A percentile compares a stretch with the other conserved stretches of the same genome.
Conservation (phyloP, 2,329 filamentous ascomycete species). For the Hirsutella minnesotensis region DNA sequence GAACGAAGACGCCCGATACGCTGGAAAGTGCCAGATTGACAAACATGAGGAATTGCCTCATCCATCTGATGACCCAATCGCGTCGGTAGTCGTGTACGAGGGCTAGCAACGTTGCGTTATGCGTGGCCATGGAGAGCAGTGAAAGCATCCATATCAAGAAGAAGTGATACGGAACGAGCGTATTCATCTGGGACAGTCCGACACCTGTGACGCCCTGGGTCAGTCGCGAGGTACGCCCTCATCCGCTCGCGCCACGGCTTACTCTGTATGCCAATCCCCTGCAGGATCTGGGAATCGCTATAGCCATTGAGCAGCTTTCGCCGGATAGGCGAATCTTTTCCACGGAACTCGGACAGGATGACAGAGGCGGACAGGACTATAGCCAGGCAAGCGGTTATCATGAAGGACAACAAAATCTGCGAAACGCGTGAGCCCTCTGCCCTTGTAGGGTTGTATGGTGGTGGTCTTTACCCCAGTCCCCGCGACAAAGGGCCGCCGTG, state of each 20-base stretch:
- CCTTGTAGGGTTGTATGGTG: neutral
- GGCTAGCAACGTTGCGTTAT: constrained; percentile 52
- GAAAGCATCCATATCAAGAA: constrained; percentile 61
- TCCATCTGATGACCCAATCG: constrained; percentile 55
- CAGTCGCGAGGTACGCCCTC: neutral
- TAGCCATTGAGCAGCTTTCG: constrained; percentile 55
- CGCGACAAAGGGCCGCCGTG: too few relatives aligned
- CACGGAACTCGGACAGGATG: constrained; percentile 40
- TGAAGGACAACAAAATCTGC: constrained; percentile 52
- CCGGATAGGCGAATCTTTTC: constrained; percentile 37
- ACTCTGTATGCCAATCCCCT: constrained; percentile 55
- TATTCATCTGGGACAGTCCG: constrained; percentile 45
- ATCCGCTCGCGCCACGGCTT: constrained; percentile 2
- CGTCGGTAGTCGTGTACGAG: constrained; percentile 54
- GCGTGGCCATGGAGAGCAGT: constrained; percentile 51
- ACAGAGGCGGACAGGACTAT: constrained; percentile 43
- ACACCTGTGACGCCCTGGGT: constrained; percentile 20
- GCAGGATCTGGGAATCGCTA: constrained; percentile 57
- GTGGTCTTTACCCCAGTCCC: constrained; percentile 37
- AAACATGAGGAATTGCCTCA: constrained; percentile 55
- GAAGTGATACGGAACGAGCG: constrained; percentile 56
- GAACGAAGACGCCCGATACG: constrained; percentile 42
- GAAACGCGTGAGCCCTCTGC: neutral
- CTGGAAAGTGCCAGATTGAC: constrained; percentile 49
- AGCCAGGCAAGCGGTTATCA: constrained; percentile 48